Base-by-base conservation (phyloP, 257 asterid genomes). In the Solanum pinnatisectum region DNA sequence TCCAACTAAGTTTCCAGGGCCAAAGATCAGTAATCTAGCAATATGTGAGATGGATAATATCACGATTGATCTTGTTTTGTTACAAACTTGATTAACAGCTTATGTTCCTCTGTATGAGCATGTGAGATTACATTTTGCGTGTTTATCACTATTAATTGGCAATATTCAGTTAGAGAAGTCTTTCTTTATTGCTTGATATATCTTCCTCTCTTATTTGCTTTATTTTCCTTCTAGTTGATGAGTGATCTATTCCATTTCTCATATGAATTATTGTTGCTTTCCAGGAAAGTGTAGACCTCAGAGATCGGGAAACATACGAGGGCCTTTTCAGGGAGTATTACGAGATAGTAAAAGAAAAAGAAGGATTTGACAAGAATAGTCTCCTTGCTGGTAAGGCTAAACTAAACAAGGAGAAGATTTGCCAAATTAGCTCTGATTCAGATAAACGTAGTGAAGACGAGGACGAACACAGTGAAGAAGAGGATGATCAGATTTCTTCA, bases 281-380 rank as follows among this genome's bases (percentile, higher is more conserved):
- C 81, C 93, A 97, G 99, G 94, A 87, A 13, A 87, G 16, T 40
- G 97, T 95, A 86, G 98, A 96, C 88, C 94, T 97, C 82, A 89
- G 88, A 25, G 96, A 95, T 88, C 79, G 88, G 71, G 93, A 94
- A 36, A 94, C 99, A 8, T 9, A 3, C n/a, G 99, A 96, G 94
- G 98, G 98, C 49, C 90, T 96, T 76, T 95, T 91, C 90, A 89
- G 63, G 94, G 99, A 95, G 83, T 95, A 96, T 88, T 96, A 96
- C 88, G 63, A 60, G 86, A 91, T 93, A 89, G 86, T 93, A 73
- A 94, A 92, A 91, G 65, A 85, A 23, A 85, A 87, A 23, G 89
- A 91, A 93, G 92, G 94, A 36, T 87, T 96, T 70, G 89, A 87
- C 74, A 32, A 70, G 67, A 87, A 77, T 12, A 91, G 92, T 90